Evolutionary conservation across 805 yeast species (phyloP), one percentile per base, ranked within the genome.

Genomic region (Ogataea glucozyma): DNA sequence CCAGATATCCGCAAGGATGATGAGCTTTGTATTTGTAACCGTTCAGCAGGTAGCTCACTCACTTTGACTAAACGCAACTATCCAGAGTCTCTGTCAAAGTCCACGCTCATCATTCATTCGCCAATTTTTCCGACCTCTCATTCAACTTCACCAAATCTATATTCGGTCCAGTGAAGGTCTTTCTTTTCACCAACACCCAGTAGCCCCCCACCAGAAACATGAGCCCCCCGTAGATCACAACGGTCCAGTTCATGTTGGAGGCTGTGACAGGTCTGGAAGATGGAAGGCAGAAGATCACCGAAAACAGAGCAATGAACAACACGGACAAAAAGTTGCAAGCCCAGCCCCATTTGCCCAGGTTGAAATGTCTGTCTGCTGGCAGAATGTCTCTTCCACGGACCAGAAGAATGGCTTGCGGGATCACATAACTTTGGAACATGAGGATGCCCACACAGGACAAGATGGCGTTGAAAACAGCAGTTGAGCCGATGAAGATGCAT

Each of bases 401-500:
- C 36, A 78, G 60, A 42, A 75, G 61, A 51, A 76, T 77, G 4
- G 63, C 54, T 16, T 72, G 67, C 16, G 86, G 86, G 29, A 82
- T 20, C 38, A 44, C 22, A 66, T 7, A 70, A 66, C 61, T 43
- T 65, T 67, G 48, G 61, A 57, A 57, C 71, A 59, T 13, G 69
- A 70, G 50, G 57, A 66, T 32, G 54, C 53, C 45, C 65, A 55
- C 41, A 67, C 57, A 48, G 60, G 67, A 9, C 55, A 44, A 3
- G 55, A 58, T 9, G 69, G 73, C 26, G 66, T 64, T 23, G 57
- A 40, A 50, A 63, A 69, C 38, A 31, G 48, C 21, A 31, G 43
- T 38, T 30, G 50, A 79, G 1, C 79, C 85, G 69, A 82, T 66
- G 56, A 78, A 80, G 40, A 81, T 71, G 60, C 81, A 74, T 4